Evolutionary conservation across 2,329 filamentous ascomycete species (phyloP), one percentile per base, ranked within the genome.

Genomic region (Exophiala mesophila): DNA sequence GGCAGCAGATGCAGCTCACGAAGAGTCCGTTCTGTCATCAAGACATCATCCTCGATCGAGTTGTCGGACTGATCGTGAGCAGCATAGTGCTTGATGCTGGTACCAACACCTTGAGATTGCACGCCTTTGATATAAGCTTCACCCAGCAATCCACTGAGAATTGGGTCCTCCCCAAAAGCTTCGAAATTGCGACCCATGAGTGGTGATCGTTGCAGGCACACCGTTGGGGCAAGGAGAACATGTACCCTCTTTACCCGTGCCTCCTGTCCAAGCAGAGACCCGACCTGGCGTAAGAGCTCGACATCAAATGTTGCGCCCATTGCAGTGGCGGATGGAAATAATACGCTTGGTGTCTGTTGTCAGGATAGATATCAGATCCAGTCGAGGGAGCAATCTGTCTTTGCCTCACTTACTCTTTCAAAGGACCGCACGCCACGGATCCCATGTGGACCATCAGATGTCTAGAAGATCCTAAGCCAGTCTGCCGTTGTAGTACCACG

Each of bases 161-260:
- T 73, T 0, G 86, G 85, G 52, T 90, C 86, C 61, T 92, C 86
- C 0, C 84, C 87, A 60, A 87, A 90, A 0, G 85, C 88, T 63
- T 92, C 86, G 54, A 90, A 92, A 52, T 88, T 88, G 44, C 87
- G 75, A 12, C 87, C 86, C n/a, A 85, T 85, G 0, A 90, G 72
- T 0, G 86, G 86, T 36, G 84, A 83, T 6, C 86, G 77, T 55
- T 90, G 86, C 69, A 87, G 81, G 65, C 85, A 88, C 24, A 88
- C 79, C 1, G 85, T 88, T 2, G 84, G 85, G 0, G 81, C 85
- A 5, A 89, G 72, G 2, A 88, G 68, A 20, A 88, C 74, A 48
- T 87, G 74, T 13, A 83, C 82, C 3, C 83, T 83, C 57, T 85
- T 80, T n/a, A 84, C 82, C 55, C 78, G 83, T n/a, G 74, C 72